Evolutionary conservation across 495 filamentous ascomycete genomes (phyloP).

Genomic region (Chaetomium tenue): DNA sequence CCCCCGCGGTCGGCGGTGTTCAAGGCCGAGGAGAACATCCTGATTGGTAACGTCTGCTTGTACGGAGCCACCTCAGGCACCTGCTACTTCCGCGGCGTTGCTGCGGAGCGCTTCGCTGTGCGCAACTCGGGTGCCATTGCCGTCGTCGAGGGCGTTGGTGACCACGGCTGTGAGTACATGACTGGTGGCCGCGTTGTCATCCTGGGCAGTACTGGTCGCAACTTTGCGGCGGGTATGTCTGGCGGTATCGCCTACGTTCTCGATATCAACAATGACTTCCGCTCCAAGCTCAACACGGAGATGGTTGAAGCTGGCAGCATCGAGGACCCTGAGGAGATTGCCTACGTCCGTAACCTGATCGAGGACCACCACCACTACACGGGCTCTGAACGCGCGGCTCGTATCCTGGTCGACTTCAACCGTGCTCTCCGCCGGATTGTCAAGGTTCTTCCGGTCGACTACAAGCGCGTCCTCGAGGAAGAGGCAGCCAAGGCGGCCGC

Average conservation of each 20-base stretch:
- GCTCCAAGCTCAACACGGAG: constrained; percentile 93
- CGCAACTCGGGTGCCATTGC: constrained; percentile 97
- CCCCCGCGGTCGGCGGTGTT: constrained; percentile 89
- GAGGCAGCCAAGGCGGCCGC: constrained; percentile 82
- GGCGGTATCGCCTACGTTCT: constrained; percentile 97
- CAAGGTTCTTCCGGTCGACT: constrained; percentile 94
- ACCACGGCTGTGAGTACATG: constrained; percentile 99
- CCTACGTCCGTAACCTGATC: constrained; percentile 87
- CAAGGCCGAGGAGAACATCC: constrained; percentile 97
- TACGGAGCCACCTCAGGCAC: constrained; percentile 94
- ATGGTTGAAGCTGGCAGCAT: constrained; percentile 94
- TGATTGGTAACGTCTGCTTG: constrained; percentile 95
- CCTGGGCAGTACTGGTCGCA: constrained; percentile 91
- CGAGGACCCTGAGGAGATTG: constrained; percentile 89
- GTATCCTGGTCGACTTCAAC: constrained; percentile 95
- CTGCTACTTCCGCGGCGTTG: constrained; percentile 97
- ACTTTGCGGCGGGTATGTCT: constrained; percentile 99
- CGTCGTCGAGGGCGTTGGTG: constrained; percentile 95
- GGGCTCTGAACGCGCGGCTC: constrained; percentile 92
- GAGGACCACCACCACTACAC: constrained; percentile 99
- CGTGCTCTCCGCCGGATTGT: constrained; percentile 88
- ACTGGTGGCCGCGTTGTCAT: constrained; percentile 92
- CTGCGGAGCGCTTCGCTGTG: constrained; percentile 96
- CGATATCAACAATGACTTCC: constrained; percentile 88
- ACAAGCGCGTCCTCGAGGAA: constrained; percentile 90